Conservation (phyloP, 108 stramenopile species). For the Nannochloropsis granulata region DNA sequence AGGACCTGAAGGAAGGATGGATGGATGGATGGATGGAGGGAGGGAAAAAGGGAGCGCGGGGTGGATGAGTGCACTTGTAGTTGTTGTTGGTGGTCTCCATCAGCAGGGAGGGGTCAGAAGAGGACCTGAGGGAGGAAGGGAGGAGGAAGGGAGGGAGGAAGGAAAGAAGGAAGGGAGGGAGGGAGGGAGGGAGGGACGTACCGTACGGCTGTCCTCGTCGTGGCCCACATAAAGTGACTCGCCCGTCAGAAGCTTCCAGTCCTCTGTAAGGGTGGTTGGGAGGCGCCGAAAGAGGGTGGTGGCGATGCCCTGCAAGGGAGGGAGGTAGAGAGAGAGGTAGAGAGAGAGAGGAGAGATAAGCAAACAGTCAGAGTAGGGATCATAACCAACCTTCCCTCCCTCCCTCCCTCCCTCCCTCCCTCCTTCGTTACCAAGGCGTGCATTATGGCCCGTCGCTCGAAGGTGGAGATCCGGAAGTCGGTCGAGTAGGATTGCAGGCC, state of each 20-base stretch:
- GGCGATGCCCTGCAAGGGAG: neutral
- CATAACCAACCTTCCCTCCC: too few species aligned
- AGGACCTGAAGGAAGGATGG: neutral
- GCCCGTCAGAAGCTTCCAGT: neutral
- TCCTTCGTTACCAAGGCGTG: too few species aligned
- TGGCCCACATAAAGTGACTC: neutral
- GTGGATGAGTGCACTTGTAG: neutral
- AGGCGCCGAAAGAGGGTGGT: neutral
- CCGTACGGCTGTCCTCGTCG: neutral
- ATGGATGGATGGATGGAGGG: neutral
- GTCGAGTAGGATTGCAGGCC: too few species aligned
- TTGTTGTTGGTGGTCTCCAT: too few species aligned
- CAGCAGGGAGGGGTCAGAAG: neutral
- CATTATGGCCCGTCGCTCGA: too few species aligned
- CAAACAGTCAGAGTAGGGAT: too few species aligned
- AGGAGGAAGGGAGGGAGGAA: neutral
- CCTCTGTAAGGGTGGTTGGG: neutral
- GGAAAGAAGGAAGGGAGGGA: neutral
- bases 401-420: too few species aligned
- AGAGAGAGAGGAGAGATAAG: neutral
- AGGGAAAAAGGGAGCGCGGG: neutral
- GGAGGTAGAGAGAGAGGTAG: neutral
- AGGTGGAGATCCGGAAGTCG: too few species aligned
- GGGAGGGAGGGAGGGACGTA: neutral
- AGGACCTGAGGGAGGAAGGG: neutral